Base-by-base conservation (phyloP, 805 yeast species). In the Hanseniaspora lindneri region DNA sequence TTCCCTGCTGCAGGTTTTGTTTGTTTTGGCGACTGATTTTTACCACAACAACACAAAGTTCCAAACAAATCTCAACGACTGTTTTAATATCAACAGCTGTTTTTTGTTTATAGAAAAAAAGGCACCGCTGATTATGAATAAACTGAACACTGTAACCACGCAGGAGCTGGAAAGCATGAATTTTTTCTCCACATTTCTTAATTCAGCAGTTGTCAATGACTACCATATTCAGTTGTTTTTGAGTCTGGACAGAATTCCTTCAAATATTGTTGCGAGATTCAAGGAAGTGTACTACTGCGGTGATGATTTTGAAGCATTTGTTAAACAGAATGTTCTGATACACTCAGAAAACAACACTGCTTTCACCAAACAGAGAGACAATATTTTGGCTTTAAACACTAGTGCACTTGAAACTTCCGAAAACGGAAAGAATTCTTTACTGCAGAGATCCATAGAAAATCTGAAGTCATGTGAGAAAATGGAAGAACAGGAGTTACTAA, bases 181-280 rank as follows among this genome's bases (percentile, higher is more conserved):
- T 8, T 43, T 43, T n/a, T 43, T 43, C 17, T 23, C 23, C 6
- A 21, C 16, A 2, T 46, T 46, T 19, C 24, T 46, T 13, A 40
- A 32, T 20, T 11, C 13, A 14, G 20, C 30, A 2, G 30, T 24
- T 39, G 39, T 46, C 3, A 46, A 46, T 24, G 43, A 46, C 23
- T 46, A 39, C 17, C 49, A 46, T 33, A 46, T 46, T 4, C 36
- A 35, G 5, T 9, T 46, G 5, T 46, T 46, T 20, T 30, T 46
- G 16, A 6, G 29, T 21, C 3, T 46, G 10, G 35, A 46, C 10
- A 3, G 23, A 9, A 17, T 46, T 10, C 49, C 49, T 7, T 4
- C 17, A 24, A 46, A 46, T 23, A 46, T 46, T 13, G 20, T 32
- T 13, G 23, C 24, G 6, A 16, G 39, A 5, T 46, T 46, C 20